Percentiles rank a stretch among this genome's conserved stretches.
phyloP scores from a whole-genome alignment of 805 yeast genomes.

The Ogataea philodendri region DNA sequence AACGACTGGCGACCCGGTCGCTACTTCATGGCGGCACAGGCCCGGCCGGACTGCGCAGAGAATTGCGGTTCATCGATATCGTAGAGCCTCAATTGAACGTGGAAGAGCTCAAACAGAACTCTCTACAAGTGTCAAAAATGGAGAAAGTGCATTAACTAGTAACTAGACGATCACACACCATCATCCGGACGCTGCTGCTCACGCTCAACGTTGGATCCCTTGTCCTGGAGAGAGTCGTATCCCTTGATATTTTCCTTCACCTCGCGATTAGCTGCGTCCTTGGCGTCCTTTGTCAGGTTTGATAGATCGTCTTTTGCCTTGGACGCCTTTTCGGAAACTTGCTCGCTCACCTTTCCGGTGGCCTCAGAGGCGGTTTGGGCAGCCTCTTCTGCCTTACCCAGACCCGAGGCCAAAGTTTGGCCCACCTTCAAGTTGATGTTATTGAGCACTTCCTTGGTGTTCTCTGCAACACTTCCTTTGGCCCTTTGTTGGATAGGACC shows the following conservation, averaged over 20 bases:
- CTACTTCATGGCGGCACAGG: background rate
- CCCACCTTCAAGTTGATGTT: slow-evolving; percentile 36
- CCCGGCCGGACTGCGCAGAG: slow-evolving; percentile 1
- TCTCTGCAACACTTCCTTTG: slow-evolving; percentile 15
- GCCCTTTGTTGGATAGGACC: slow-evolving; percentile 7
- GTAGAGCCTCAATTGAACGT: slow-evolving; percentile 24
- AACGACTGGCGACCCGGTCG: slow-evolving; percentile 8
- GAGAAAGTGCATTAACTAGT: background rate
- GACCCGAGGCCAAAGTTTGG: slow-evolving; percentile 39
- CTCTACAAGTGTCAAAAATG: background rate
- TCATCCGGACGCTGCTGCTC: slow-evolving; percentile 49
- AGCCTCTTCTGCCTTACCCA: slow-evolving; percentile 37
- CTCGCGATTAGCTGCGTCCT: background rate
- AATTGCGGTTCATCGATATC: slow-evolving; percentile 38
- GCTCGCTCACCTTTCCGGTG: slow-evolving; percentile 14
- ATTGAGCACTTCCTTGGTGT: slow-evolving; percentile 26
- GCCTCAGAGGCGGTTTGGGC: slow-evolving; percentile 21
- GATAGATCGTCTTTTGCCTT: no score
- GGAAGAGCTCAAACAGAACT: slow-evolving; percentile 15
- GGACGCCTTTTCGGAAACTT: slow-evolving; percentile 11
- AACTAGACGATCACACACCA: slow-evolving; percentile 32
- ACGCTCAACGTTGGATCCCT: slow-evolving; percentile 40
- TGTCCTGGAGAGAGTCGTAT: slow-evolving; percentile 41
- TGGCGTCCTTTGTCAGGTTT: slow-evolving; percentile 3
- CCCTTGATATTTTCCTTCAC: slow-evolving; percentile 26